Conservation (phyloP, 495 filamentous ascomycete species). For the Lasiosphaeria hispida region DNA sequence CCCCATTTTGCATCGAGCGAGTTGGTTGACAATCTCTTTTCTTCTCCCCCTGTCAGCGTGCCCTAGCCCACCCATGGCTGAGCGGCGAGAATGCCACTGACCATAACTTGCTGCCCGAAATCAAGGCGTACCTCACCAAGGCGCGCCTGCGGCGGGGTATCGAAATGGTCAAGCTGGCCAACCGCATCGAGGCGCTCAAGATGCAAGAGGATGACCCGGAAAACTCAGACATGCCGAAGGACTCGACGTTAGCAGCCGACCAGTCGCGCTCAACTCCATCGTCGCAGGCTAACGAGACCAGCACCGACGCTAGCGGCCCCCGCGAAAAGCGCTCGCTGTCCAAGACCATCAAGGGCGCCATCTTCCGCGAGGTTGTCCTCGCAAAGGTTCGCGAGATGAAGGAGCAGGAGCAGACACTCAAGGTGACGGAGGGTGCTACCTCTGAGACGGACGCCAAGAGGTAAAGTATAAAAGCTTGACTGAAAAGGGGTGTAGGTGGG, state of each 20-base stretch:
- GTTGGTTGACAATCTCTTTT: not conserved
- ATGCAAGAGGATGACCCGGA: slow-evolving; percentile 91
- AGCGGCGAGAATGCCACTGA: slow-evolving; percentile 86
- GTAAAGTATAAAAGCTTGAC: not conserved
- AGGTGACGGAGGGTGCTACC: slow-evolving; percentile 55
- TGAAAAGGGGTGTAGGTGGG: not conserved
- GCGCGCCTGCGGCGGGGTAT: slow-evolving; percentile 90
- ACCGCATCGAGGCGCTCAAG: slow-evolving; percentile 95
- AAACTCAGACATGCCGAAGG: slow-evolving; percentile 57
- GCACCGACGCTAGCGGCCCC: slow-evolving; percentile 28
- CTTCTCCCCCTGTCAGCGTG: slow-evolving; percentile 48
- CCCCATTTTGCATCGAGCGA: not conserved
- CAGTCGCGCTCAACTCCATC: slow-evolving; percentile 33
- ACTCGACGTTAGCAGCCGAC: slow-evolving; percentile 62
- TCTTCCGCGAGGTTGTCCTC: slow-evolving; percentile 95
- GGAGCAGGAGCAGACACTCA: slow-evolving; percentile 72
- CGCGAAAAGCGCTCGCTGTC: slow-evolving; percentile 67
- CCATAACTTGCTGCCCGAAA: slow-evolving; percentile 95
- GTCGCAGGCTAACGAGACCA: slow-evolving; percentile 2
- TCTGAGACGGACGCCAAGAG: not conserved
- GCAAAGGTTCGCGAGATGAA: slow-evolving; percentile 95
- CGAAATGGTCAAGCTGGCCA: slow-evolving; percentile 93
- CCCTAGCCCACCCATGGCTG: slow-evolving; percentile 85
- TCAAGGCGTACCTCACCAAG: slow-evolving; percentile 89
- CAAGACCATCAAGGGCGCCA: slow-evolving; percentile 78